A percentile compares a stretch with the other conserved stretches of the same genome.
Evolutionary conservation across 495 filamentous ascomycete genomes (phyloP).

Genomic region (Aspergillus campestris): DNA sequence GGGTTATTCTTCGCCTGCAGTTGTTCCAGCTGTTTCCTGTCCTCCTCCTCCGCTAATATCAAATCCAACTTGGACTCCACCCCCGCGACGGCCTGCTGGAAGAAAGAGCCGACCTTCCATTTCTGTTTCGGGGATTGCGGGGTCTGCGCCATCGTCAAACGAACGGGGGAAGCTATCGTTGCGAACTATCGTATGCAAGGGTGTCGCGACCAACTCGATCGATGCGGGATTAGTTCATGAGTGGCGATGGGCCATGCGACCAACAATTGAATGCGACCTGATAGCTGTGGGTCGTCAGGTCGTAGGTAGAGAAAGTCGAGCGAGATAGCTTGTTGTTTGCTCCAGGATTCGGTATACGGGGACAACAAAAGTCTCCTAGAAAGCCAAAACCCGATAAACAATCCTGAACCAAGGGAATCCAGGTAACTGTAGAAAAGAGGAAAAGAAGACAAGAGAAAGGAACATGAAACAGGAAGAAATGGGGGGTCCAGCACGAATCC

Average conservation of each 20-base stretch:
- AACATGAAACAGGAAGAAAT: too few relatives aligned
- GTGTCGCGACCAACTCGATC: not conserved
- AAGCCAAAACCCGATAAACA: too few relatives aligned
- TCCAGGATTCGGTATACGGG: too few relatives aligned
- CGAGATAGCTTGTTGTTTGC: too few relatives aligned
- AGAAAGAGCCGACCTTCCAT: constrained; percentile 60
- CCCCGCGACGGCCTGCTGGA: constrained; percentile 86
- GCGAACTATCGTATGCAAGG: not conserved
- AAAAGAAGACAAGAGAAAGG: too few relatives aligned
- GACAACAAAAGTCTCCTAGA: too few relatives aligned
- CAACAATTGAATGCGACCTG: too few relatives aligned
- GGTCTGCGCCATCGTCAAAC: constrained; percentile 31
- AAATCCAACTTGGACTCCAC: constrained; percentile 89
- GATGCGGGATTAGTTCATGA: not conserved
- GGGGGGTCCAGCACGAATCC: too few relatives aligned
- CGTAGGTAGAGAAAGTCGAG: too few relatives aligned
- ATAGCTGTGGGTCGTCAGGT: too few relatives aligned
- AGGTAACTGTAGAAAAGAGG: too few relatives aligned
- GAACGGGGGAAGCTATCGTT: not conserved
- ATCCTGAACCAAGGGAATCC: too few relatives aligned
- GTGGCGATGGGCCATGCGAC: not conserved
- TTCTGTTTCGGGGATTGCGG: constrained; percentile 25
- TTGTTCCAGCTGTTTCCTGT: constrained; percentile 16
- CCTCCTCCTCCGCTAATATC: constrained; percentile 76
- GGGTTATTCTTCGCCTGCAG: constrained; percentile 14